phyloP scores from a whole-genome alignment of 352 stramenopile genomes.

The Peronospora belbahrii region DNA sequence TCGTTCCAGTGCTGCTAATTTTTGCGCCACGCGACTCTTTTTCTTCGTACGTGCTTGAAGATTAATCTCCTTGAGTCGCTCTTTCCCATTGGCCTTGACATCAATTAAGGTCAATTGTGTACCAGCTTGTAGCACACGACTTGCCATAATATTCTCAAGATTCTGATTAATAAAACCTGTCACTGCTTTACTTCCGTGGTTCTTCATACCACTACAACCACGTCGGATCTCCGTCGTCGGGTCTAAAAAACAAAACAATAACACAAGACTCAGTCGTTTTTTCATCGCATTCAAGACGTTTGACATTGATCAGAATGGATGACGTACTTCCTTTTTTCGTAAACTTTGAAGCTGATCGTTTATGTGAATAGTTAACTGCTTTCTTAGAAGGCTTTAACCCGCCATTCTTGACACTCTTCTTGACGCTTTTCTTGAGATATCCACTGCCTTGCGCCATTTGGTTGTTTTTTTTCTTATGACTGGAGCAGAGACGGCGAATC shows the following conservation, averaged over 20 bases:
- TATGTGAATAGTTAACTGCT: constrained; percentile 62
- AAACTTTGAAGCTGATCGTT: constrained; percentile 76
- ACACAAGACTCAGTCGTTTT: neutral
- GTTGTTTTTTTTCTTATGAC: too few species aligned
- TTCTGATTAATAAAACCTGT: constrained; percentile 84
- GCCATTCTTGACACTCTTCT: constrained; percentile 70
- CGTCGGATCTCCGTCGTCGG: constrained; percentile 76
- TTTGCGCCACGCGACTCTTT: constrained; percentile 78
- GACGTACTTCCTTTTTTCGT: constrained; percentile 84
- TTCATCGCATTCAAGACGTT: neutral
- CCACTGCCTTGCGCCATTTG: constrained; percentile 72
- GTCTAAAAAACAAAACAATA: constrained; percentile 30
- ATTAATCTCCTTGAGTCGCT: constrained; percentile 84
- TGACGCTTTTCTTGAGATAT: constrained; percentile 75
- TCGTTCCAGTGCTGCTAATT: constrained; percentile 63
- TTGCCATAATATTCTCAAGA: constrained; percentile 84
- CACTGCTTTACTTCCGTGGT: constrained; percentile 62
- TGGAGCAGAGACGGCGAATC: too few species aligned
- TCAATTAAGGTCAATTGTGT: constrained; percentile 51
- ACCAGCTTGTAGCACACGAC: constrained; percentile 66
- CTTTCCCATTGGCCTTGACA: constrained; percentile 65
- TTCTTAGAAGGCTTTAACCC: constrained; percentile 67
- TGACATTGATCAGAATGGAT: neutral
- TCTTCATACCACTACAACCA: constrained; percentile 64
- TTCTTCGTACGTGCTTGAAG: constrained; percentile 75